Evolutionary conservation across 2,329 filamentous ascomycete genomes (phyloP), one percentile per base, ranked within the genome.

Genomic region (Colletotrichum tamarilloi): DNA sequence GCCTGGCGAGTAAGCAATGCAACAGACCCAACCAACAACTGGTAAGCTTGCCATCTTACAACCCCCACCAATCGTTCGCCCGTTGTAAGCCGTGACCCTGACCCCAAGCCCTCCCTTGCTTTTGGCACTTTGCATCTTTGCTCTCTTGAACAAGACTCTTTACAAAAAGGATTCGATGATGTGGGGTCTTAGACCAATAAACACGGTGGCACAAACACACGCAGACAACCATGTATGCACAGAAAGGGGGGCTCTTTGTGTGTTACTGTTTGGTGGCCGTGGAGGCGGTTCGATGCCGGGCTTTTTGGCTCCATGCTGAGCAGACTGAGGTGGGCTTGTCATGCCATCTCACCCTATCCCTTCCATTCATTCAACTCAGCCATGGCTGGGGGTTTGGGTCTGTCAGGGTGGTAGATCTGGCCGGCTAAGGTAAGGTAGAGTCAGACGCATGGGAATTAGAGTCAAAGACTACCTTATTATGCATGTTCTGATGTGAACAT

Each of bases 301-400:
- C 38, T 42, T 42, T 42, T 42, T 42, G 38, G 35, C 35, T 49
- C 24, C 30, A 28, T 32, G 62, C 62, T 56, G 62, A 53, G 62
- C 16, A 30, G 52, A n/a, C 24, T 67, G 32, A 35, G 32, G 32
- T 35, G 56, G 63, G 64, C 65, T 63, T 59, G 52, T 35, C 66
- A 60, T 70, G 55, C 67, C 55, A 62, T 46, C 53, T 49, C 32
- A 58, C 32, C 35, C 35, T 58, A 58, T 58, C 63, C 63, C 30
- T 58, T 73, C 60, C 67, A 32, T 70, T 65, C 32, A 55, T 60
- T 65, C 67, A 57, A 55, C 67, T 65, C 70, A 70, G 67, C 70
- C 35, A 46, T 73, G 67, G 67, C 70, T 72, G 52, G 69, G 69
- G 59, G 46, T 16, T 22, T 62, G 32, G 14, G 46, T 28, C 12